Conservation (phyloP, 1,284 basidiomycete species). For the Cutaneotrichosporon cutaneum region DNA sequence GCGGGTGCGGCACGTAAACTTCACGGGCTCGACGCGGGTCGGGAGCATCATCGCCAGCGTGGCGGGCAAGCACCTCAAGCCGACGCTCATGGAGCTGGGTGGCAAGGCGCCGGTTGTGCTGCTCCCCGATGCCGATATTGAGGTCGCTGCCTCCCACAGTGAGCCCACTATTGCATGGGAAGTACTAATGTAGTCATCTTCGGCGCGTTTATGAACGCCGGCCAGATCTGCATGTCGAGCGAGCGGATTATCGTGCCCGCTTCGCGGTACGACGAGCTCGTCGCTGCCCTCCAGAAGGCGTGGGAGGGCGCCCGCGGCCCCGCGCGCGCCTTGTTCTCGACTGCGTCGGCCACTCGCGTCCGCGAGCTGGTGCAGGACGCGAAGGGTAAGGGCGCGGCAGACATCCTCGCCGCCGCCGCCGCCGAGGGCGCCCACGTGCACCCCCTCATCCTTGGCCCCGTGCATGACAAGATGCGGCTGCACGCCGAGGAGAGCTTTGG, state of each 20-base stretch:
- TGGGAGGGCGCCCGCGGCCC: slow-evolving; percentile 38
- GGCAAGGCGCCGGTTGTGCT: slow-evolving; percentile 57
- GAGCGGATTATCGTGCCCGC: slow-evolving; percentile 63
- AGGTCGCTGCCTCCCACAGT: slow-evolving; percentile 56
- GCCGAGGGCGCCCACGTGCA: slow-evolving; percentile 55
- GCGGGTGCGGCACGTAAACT: slow-evolving; percentile 55
- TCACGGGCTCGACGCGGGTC: slow-evolving; percentile 55
- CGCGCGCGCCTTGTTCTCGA: slow-evolving; percentile 56
- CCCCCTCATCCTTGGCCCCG: slow-evolving; percentile 58
- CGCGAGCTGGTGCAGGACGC: slow-evolving; percentile 59
- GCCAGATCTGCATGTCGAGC: slow-evolving; percentile 70
- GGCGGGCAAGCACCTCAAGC: slow-evolving; percentile 54
- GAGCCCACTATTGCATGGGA: not conserved
- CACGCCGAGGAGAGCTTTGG: slow-evolving; percentile 64
- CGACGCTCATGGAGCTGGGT: slow-evolving; percentile 52
- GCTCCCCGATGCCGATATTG: slow-evolving; percentile 63
- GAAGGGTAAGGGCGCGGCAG: slow-evolving; percentile 57
- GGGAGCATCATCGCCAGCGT: slow-evolving; percentile 45
- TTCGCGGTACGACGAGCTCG: slow-evolving; percentile 51
- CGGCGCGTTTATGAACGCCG: slow-evolving; percentile 63
- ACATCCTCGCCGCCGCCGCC: slow-evolving; percentile 10
- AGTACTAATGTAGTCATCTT: slow-evolving; percentile 55
- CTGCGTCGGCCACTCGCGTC: slow-evolving; percentile 59
- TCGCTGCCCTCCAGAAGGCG: slow-evolving; percentile 33
- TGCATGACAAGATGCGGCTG: slow-evolving; percentile 59